Conservation (phyloP, 176 grass and related monocot species). For the Raddia distichophylla region DNA sequence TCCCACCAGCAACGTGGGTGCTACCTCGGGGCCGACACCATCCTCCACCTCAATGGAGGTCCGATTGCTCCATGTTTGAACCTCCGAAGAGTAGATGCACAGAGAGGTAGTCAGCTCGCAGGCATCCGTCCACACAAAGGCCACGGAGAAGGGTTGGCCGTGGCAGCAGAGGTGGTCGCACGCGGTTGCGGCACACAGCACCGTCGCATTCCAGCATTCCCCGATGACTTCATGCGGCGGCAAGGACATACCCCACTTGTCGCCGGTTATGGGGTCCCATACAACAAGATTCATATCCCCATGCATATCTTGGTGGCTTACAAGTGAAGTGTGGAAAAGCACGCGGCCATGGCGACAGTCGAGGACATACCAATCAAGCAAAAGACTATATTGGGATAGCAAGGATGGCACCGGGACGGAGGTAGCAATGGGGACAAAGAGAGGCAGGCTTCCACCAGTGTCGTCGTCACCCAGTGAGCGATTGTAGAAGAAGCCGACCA, state of each 20-base stretch:
- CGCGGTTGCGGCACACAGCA: not conserved
- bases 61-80: not conserved
- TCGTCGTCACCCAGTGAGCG: too few species aligned
- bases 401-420: too few species aligned
- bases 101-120: not conserved
- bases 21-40: not conserved
- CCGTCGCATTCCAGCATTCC: not conserved
- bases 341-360: conserved; percentile 2
- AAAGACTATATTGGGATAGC: too few species aligned
- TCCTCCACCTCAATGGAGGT: not conserved
- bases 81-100: not conserved
- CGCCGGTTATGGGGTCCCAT: not conserved
- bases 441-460: too few species aligned
- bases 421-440: too few species aligned
- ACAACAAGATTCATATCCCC: not conserved
- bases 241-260: too few species aligned
- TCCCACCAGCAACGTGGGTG: not conserved
- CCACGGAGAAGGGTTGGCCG: not conserved
- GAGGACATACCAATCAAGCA: not conserved
- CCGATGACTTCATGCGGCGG: too few species aligned
- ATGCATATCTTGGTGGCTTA: too few species aligned
- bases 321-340: not conserved
- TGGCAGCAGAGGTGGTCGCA: conserved; percentile 3
- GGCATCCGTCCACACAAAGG: not conserved
- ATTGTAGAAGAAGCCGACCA: too few species aligned